Percentiles rank a stretch among this genome's conserved stretches.
Conservation (phyloP, 2,329 filamentous ascomycete genomes). For the Fusarium domesticum region DNA sequence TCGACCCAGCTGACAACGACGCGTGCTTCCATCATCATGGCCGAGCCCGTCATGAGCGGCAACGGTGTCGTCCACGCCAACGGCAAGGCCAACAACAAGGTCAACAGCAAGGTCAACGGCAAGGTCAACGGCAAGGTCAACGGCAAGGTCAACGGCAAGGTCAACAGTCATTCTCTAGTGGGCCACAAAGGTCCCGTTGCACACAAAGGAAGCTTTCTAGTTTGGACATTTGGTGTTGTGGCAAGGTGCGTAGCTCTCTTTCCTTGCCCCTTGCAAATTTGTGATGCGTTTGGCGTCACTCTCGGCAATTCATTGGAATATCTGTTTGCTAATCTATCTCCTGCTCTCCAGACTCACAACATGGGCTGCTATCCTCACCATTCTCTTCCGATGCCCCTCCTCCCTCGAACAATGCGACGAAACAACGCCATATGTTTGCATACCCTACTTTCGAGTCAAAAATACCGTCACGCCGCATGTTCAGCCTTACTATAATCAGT, state of each 20-base stretch:
- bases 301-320: conserved; percentile 7
- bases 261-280: conserved; percentile 7
- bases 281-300: background rate
- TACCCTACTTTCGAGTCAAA: conserved; percentile 71
- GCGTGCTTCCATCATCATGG: conserved; percentile 32
- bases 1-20: conserved; percentile 14
- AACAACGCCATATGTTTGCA: conserved; percentile 74
- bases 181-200: conserved; percentile 22
- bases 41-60: conserved; percentile 35
- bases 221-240: conserved; percentile 45
- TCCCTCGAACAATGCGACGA: conserved; percentile 65
- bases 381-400: conserved; percentile 79
- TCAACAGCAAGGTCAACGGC: conserved; percentile 30
- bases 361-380: conserved; percentile 81
- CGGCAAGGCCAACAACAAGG: conserved; percentile 29
- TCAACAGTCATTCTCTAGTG: conserved; percentile 28
- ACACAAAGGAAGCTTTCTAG: conserved; percentile 30
- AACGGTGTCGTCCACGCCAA: conserved; percentile 41
- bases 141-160: conserved; percentile 28
- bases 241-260: conserved; percentile 48
- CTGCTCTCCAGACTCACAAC: conserved; percentile 60
- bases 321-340: conserved; percentile 3
- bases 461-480: conserved; percentile 67
- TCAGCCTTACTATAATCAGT: conserved; percentile 79
- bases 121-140: conserved; percentile 41